Evolutionary conservation across 441 rosid genomes (phyloP), one percentile per base, ranked within the genome.

Genomic region (Euphorbia schlechtendalii): DNA sequence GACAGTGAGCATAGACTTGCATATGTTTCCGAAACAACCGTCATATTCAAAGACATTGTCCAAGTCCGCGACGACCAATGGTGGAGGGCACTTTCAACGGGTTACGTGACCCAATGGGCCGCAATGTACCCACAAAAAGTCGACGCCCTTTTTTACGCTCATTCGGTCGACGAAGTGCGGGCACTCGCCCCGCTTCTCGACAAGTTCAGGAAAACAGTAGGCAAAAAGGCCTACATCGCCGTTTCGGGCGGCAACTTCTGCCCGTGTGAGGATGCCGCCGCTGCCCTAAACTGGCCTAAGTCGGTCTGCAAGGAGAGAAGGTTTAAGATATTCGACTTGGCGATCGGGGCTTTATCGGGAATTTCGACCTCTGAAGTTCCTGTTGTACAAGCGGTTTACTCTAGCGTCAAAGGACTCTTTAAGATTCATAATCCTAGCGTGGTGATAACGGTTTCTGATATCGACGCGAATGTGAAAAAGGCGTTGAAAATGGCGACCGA

Each of bases 1-100:
- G 99, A 94, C 63, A 90, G 99, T 69, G 99, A 94, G 65, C 99
- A 94, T 46, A 83, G 99, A 49, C 88, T 94, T 43, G 97, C 99
- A 17, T 94, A 94, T 52, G 92, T 90, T 2, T 88, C 99, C 0
- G 97, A 94, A 73, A 94, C 99, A 25, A 94, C 99, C 0, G 99
- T 90, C 11, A 94, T 94, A 41, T 94, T 94, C 87, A 94, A 90
- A 69, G 96, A 90, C 80, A 68, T 84, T 59, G 96, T 94, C 15
- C 93, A 89, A 73, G 96, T 94, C 15, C 73, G 99, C 54, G 97
- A 94, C 54, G 93, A 90, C 40, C 99, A 94, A 61, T 94, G 99
- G 99, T 94, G 99, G 99, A 89, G 70, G 68, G 96, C 97, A 27
- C 78, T 94, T 43, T 80, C 96, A 0, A 80, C 90, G 0, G 99